Percentiles rank a stretch among this genome's conserved stretches.
phyloP scores from a whole-genome alignment of 345 rosid species.

The Gossypium raimondii region DNA sequence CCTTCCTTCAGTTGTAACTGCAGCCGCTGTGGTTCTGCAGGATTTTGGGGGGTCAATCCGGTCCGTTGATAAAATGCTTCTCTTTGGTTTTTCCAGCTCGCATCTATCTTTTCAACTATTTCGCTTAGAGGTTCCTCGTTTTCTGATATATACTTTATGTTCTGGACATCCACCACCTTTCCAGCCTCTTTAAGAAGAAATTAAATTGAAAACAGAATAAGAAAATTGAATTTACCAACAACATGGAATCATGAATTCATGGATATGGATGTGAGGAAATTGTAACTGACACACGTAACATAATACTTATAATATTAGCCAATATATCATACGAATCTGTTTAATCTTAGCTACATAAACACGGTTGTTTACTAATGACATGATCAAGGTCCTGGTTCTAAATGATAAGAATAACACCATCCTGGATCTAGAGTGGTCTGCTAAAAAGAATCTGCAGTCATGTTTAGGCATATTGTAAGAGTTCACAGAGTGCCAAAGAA shows the following conservation, averaged over 20 bases:
- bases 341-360: neutral
- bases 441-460: neutral
- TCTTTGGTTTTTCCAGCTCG: slow-evolving; percentile 53
- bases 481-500: neutral
- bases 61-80: slow-evolving; percentile 43
- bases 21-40: neutral
- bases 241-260: neutral
- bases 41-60: slow-evolving; percentile 29
- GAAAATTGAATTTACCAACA: neutral
- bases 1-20: slow-evolving; percentile 9
- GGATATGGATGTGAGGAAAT: neutral
- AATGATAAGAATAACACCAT: slow-evolving; percentile 1
- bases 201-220: slow-evolving; percentile 12
- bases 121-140: slow-evolving; percentile 44
- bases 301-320: neutral
- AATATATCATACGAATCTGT: neutral
- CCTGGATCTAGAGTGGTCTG: neutral
- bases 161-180: slow-evolving; percentile 38
- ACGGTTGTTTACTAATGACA: neutral
- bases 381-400: neutral
- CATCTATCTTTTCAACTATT: slow-evolving; percentile 39
- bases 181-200: slow-evolving; percentile 46
- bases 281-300: neutral
- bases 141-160: slow-evolving; percentile 55
- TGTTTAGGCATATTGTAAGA: neutral